Evolutionary conservation across 352 stramenopile genomes (phyloP), one percentile per base, ranked within the genome.

Genomic region (Globisporangium cederbergense): DNA sequence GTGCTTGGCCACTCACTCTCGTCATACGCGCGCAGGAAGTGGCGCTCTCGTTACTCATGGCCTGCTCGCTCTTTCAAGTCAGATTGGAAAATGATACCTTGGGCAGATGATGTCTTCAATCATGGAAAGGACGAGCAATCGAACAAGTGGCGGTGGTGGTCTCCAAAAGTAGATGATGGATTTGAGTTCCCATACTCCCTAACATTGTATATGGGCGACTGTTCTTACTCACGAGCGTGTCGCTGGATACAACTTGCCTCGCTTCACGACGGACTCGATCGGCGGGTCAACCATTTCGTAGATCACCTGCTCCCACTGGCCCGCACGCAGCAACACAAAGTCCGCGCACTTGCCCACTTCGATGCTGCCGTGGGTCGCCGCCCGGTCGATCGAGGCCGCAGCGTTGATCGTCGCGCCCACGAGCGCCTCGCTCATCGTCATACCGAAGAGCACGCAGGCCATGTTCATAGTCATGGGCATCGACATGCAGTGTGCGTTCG

Each of bases 391-490:
- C 7, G 81, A 93, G n/a, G 83, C 86, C 2, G 87, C 87, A 13
- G 84, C 87, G 50, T 93, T 95, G 66, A 95, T 90, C 7, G 84
- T 95, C 28, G 83, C 79, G 14, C 68, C 84, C 8, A 93, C 83
- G n/a, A 95, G 76, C 22, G 87, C 84, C 63, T 95, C 83, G 53
- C 88, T 88, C 83, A 95, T 91, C 55, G 83, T 93, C 86, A 95
- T 89, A 36, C 77, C 74, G 60, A 95, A 90, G 30, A 83, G 76
- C 68, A 93, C 82, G 69, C 86, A 95, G 6, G 81, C 79, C 80
- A 93, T 90, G 73, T 95, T 91, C 86, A 95, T 95, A 40, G 84
- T 91, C 58, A 93, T 76, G 22, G 86, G 74, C 86, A 95, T 93
- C 60, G 84, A 95, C 51, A 95, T 62, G 59, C 84, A 95, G 73